A percentile compares a stretch with the other conserved stretches of the same genome.
These are phyloP conservation scores for Aspergillus brunneoviolaceus DNA, from an alignment of 2,329 filamentous ascomycete genomes.

Conservation along the genomic window DNA sequence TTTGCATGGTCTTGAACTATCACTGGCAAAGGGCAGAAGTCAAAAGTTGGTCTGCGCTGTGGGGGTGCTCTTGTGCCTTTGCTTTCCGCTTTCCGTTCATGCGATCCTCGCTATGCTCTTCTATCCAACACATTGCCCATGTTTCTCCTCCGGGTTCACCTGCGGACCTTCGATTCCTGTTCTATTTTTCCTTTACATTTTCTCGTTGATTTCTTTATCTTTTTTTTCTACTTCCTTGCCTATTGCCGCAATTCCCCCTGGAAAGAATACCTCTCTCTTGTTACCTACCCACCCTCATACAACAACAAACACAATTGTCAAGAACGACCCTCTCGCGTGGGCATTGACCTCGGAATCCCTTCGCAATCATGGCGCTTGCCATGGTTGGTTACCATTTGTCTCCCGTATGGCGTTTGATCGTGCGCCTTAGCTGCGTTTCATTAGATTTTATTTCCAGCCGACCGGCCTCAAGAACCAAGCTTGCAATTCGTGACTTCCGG, in stretches of 20 bases:
- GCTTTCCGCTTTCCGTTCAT: neutral
- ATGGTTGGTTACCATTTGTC: slow-evolving; percentile 21
- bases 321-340: slow-evolving; percentile 15
- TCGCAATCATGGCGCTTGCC: slow-evolving; percentile 17
- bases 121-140: slow-evolving; percentile 11
- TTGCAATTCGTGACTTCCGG: slow-evolving; percentile 17
- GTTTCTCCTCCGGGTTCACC: slow-evolving; percentile 14
- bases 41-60: neutral
- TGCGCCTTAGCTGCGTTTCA: slow-evolving; percentile 23
- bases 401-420: slow-evolving; percentile 25
- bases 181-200: slow-evolving; percentile 18
- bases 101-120: slow-evolving; percentile 2
- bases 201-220: slow-evolving; percentile 20
- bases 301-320: slow-evolving; percentile 12
- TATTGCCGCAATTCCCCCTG: slow-evolving; percentile 25
- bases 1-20: neutral
- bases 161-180: slow-evolving; percentile 18
- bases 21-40: neutral
- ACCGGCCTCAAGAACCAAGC: slow-evolving; percentile 21
- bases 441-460: slow-evolving; percentile 26
- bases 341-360: slow-evolving; percentile 14
- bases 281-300: slow-evolving; percentile 15
- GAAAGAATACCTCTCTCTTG: slow-evolving; percentile 30
- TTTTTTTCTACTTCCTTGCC: slow-evolving; percentile 22
- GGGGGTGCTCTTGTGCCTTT: neutral